A percentile compares a stretch with the other conserved stretches of the same genome.
Conservation (phyloP, 441 rosid species). For the Omphalea diandra region DNA sequence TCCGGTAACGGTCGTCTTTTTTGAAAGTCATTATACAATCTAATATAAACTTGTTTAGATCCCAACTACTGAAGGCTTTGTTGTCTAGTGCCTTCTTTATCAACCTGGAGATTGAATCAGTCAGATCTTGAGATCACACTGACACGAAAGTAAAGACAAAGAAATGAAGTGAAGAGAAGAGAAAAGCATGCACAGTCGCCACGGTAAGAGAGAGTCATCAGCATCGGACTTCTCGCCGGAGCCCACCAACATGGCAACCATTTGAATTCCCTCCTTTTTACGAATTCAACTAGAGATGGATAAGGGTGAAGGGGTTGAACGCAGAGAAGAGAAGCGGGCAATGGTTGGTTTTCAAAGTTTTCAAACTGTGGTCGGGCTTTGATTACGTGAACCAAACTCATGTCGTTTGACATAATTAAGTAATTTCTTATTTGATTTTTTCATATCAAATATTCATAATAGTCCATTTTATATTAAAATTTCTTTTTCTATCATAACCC, state of each 20-base stretch:
- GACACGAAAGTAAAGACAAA: background rate
- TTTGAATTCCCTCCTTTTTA: constrained; percentile 10
- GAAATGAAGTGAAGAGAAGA: background rate
- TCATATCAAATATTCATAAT: too few species aligned
- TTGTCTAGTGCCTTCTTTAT: constrained; percentile 45
- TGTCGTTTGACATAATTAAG: too few species aligned
- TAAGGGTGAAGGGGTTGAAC: constrained; percentile 8
- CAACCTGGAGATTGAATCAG: constrained; percentile 49
- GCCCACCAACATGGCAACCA: constrained; percentile 30
- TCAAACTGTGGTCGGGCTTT: background rate
- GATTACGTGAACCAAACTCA: too few species aligned
- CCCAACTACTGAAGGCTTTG: constrained; percentile 27
- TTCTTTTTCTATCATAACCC: too few species aligned
- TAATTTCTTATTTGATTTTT: too few species aligned
- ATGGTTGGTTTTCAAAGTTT: constrained; percentile 23
- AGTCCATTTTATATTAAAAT: too few species aligned
- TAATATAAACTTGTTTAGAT: constrained; percentile 43
- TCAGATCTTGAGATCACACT: background rate
- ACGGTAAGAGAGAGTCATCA: constrained; percentile 61
- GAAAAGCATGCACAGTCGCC: constrained; percentile 50
- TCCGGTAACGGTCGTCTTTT: constrained; percentile 48
- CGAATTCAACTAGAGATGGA: background rate
- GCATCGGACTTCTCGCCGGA: constrained; percentile 21
- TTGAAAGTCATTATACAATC: constrained; percentile 58
- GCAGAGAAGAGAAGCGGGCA: background rate